Evolutionary conservation across 1,284 basidiomycete species (phyloP).

Genomic region (Ceratobasidium sp.): DNA sequence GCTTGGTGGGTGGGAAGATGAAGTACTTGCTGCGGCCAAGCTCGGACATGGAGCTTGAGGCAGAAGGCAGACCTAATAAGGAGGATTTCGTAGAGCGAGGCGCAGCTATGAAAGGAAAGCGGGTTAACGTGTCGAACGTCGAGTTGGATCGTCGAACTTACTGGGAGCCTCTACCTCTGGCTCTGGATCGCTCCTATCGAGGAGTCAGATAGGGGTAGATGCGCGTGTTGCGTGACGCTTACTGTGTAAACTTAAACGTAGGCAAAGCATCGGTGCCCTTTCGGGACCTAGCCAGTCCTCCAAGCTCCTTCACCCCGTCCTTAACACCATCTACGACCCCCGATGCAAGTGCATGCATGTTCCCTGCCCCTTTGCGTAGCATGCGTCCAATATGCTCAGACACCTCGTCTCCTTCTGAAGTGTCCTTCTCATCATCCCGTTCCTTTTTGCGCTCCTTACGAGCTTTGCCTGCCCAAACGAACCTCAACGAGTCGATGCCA

Average conservation of each 20-base stretch:
- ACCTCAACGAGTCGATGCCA: conserved; percentile 43
- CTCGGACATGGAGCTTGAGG: conserved; percentile 42
- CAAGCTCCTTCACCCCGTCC: conserved; percentile 39
- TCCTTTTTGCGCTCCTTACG: conserved; percentile 64
- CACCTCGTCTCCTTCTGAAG: conserved; percentile 37
- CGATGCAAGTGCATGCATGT: conserved; percentile 37
- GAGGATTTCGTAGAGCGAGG: conserved; percentile 26
- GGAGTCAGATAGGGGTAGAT: neutral
- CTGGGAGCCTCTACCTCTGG: conserved; percentile 16
- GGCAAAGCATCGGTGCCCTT: conserved; percentile 34
- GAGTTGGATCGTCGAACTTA: conserved; percentile 9
- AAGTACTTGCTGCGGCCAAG: conserved; percentile 26
- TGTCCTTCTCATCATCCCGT: conserved; percentile 64
- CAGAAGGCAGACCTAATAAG: conserved; percentile 26
- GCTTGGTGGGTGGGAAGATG: conserved; percentile 17
- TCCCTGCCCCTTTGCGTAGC: conserved; percentile 38
- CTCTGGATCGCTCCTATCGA: conserved; percentile 39
- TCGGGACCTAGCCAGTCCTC: conserved; percentile 36
- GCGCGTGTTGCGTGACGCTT: neutral
- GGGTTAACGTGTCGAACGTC: neutral
- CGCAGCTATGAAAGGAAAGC: conserved; percentile 6
- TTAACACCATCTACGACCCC: conserved; percentile 43
- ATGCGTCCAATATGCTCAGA: conserved; percentile 42
- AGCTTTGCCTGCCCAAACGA: conserved; percentile 49
- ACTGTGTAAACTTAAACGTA: conserved; percentile 44